These are phyloP conservation scores for Oehlia diaphana DNA, from an alignment of 192 early-diverging fungal species.

Conservation along the genomic window DNA sequence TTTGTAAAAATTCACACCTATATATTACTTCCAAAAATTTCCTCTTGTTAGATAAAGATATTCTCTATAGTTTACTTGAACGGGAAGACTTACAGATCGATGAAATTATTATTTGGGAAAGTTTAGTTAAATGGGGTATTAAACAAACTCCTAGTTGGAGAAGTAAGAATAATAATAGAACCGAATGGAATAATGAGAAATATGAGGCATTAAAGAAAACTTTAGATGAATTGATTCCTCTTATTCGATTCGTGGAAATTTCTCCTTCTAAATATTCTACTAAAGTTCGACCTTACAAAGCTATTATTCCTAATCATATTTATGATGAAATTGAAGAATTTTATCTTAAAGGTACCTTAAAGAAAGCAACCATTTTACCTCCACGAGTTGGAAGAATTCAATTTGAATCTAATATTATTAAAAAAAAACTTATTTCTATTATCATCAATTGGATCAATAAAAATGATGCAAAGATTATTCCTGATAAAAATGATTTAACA, in stretches of 20 bases:
- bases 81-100: background rate
- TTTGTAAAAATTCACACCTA: background rate
- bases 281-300: too few species aligned
- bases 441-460: constrained; percentile 9
- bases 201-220: too few species aligned
- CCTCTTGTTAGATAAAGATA: too few species aligned
- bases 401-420: background rate
- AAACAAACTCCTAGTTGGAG: background rate
- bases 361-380: too few species aligned
- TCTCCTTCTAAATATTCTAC: too few species aligned
- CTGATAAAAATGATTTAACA: too few species aligned
- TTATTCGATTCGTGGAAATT: too few species aligned
- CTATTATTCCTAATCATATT: background rate
- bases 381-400: too few species aligned
- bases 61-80: too few species aligned
- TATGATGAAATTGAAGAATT: background rate
- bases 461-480: background rate
- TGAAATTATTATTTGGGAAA: constrained; percentile 13
- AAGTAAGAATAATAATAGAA: background rate
- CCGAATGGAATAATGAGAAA: background rate
- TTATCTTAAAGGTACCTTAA: too few species aligned
- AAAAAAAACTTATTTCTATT: background rate
- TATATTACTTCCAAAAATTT: background rate
- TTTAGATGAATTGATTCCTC: too few species aligned
- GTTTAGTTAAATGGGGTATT: constrained; percentile 18